phyloP scores from a whole-genome alignment of 140 eudicot genomes.

The Cichorium intybus region DNA sequence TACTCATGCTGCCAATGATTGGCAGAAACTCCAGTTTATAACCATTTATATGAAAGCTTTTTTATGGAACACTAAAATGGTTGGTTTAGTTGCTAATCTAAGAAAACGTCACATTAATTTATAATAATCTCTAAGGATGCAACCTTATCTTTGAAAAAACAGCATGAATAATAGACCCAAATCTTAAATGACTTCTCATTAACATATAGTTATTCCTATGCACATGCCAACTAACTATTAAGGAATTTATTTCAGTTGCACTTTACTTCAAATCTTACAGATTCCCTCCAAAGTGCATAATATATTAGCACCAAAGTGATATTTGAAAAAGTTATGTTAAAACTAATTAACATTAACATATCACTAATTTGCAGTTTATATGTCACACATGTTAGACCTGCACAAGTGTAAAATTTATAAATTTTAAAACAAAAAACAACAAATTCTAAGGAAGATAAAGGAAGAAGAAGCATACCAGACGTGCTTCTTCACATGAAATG shows the following conservation, averaged over 20 bases:
- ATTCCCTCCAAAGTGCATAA: constrained; percentile 61
- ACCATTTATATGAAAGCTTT: not conserved
- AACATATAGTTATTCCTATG: constrained; percentile 49
- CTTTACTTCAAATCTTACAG: constrained; percentile 56
- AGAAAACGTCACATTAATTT: not conserved
- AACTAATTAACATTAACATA: constrained; percentile 30
- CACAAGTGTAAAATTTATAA: constrained; percentile 10
- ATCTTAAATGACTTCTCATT: constrained; percentile 21
- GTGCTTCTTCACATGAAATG: constrained; percentile 38
- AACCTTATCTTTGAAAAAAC: not conserved
- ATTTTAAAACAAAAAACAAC: not conserved
- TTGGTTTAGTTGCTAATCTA: not conserved
- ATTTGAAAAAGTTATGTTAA: constrained; percentile 28
- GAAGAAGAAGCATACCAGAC: constrained; percentile 40
- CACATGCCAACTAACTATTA: constrained; percentile 56
- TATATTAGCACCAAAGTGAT: constrained; percentile 25
- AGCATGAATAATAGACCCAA: not conserved
- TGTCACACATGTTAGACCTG: not conserved
- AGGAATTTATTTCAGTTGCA: constrained; percentile 47
- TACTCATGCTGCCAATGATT: constrained; percentile 9
- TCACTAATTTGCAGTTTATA: constrained; percentile 9
- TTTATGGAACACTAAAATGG: constrained; percentile 2
- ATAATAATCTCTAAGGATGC: constrained; percentile 11
- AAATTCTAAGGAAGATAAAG: constrained; percentile 14
- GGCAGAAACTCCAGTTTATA: not conserved